Percentiles rank a stretch among this genome's conserved stretches.
phyloP scores from a whole-genome alignment of 1,139 yeast species.

The Magnusiomyces suaveolens region DNA sequence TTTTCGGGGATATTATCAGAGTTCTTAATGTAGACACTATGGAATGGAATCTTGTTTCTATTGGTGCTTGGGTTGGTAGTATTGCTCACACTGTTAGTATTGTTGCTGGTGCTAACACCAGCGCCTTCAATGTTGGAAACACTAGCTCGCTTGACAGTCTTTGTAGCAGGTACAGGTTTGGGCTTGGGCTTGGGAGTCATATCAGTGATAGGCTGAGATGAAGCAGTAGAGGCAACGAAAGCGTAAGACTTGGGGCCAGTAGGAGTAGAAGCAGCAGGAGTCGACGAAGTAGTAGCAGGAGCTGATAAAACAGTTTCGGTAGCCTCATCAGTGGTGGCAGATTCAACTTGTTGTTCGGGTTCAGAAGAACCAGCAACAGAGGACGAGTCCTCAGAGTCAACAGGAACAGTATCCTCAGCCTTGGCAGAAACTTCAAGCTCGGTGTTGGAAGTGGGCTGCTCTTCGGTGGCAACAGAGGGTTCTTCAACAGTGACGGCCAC shows the following conservation, averaged over 20 bases:
- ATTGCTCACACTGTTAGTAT: background rate
- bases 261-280: conserved; percentile 8
- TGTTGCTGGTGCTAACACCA: background rate
- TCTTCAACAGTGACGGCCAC: background rate
- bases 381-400: background rate
- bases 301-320: background rate
- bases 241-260: conserved; percentile 9
- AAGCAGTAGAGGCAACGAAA: conserved; percentile 9
- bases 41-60: background rate
- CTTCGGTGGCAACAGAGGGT: background rate
- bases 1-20: background rate
- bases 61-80: background rate
- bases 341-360: no score
- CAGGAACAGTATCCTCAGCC: background rate
- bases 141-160: background rate
- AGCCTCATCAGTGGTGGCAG: background rate
- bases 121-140: background rate
- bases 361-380: no score
- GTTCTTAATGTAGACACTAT: background rate
- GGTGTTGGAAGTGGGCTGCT: background rate
- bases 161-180: conserved; percentile 2
- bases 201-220: conserved; percentile 9
- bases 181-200: background rate
- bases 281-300: background rate
- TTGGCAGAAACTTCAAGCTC: background rate